phyloP scores from a whole-genome alignment of 2,329 filamentous ascomycete genomes.

The Botryotinia globosa region DNA sequence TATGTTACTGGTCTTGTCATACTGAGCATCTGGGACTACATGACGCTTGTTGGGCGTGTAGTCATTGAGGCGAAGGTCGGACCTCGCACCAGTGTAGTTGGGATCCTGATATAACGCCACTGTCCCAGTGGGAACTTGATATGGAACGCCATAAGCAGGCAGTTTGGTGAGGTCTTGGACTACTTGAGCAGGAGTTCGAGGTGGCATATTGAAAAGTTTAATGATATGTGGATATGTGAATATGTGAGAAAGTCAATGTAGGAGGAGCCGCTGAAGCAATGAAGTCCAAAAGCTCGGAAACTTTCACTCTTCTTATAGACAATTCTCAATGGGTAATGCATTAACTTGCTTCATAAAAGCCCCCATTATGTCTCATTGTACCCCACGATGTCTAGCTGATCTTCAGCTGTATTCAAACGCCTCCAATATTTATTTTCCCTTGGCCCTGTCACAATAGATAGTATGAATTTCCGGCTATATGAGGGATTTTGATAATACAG shows the following conservation, averaged over 20 bases:
- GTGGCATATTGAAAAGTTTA: neutral
- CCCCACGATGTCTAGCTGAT: neutral
- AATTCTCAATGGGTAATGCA: neutral
- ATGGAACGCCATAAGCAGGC: neutral
- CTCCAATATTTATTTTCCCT: neutral
- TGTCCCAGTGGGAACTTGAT: neutral
- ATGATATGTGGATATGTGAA: neutral
- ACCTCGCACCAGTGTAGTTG: neutral
- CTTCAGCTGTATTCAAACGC: neutral
- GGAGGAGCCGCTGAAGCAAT: neutral
- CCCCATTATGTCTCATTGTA: neutral
- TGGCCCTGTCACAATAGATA: neutral
- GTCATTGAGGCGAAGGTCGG: neutral
- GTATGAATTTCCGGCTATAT: neutral
- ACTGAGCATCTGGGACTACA: neutral
- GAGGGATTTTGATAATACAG: neutral
- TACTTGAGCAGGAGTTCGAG: neutral
- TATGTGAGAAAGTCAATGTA: neutral
- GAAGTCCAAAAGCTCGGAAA: neutral
- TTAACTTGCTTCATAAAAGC: neutral
- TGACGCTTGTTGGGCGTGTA: neutral
- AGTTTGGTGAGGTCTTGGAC: neutral
- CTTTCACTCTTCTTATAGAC: neutral
- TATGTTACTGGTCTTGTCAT: neutral
- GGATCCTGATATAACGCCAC: neutral